Percentiles rank a stretch among this genome's conserved stretches.
Evolutionary conservation across 2,329 filamentous ascomycete species (phyloP).

Genomic region (Fusarium sp.): DNA sequence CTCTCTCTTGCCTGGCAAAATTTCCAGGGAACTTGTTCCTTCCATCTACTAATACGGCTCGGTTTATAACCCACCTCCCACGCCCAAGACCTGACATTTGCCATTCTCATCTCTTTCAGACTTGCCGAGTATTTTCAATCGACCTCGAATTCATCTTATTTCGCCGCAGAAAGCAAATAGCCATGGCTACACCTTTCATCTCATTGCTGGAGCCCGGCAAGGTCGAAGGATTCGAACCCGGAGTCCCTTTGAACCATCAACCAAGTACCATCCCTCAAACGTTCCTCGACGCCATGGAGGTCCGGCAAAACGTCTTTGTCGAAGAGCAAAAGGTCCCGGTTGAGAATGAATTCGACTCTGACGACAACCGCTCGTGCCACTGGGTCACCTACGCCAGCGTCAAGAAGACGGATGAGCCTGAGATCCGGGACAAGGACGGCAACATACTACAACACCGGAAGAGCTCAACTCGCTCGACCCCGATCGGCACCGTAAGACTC

Average conservation of each 20-base stretch:
- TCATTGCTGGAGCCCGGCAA: constrained; percentile 57
- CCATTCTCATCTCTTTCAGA: neutral
- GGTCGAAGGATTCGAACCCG: constrained; percentile 58
- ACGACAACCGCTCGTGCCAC: constrained; percentile 81
- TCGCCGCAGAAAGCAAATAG: constrained; percentile 6
- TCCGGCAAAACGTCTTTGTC: constrained; percentile 68
- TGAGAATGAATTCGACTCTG: constrained; percentile 78
- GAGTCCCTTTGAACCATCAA: constrained; percentile 54
- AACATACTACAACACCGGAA: constrained; percentile 53
- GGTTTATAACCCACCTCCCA: neutral
- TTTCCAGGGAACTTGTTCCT: constrained; percentile 12
- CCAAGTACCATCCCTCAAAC: constrained; percentile 56
- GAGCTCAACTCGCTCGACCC: constrained; percentile 58
- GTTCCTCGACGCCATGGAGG: constrained; percentile 70
- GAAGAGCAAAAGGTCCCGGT: constrained; percentile 64
- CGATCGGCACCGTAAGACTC: constrained; percentile 76
- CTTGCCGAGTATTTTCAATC: neutral
- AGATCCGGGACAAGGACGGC: constrained; percentile 55
- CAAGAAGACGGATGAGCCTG: constrained; percentile 54
- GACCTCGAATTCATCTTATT: neutral
- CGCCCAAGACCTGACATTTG: neutral
- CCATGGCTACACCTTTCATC: constrained; percentile 61
- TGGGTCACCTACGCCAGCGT: constrained; percentile 84
- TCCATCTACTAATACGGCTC: neutral
- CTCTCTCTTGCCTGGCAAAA: neutral